Percentiles rank a stretch among this genome's conserved stretches.
Evolutionary conservation across 352 stramenopile genomes (phyloP).

Genomic region (Pythium graminicola): DNA sequence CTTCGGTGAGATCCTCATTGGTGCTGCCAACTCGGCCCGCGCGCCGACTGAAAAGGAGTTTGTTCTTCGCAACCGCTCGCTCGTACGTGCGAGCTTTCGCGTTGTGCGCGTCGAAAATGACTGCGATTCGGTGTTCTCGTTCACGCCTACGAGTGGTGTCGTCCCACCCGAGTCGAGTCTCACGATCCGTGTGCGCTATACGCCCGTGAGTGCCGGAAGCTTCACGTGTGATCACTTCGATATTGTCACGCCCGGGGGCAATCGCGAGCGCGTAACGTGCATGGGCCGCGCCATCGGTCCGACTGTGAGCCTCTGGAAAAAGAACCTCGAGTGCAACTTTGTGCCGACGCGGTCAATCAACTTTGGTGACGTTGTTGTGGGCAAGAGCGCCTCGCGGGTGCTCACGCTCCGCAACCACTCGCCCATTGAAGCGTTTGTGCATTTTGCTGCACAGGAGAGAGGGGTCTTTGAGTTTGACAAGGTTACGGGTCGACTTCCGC

Average conservation of each 20-base stretch:
- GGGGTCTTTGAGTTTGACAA: slow-evolving; percentile 86
- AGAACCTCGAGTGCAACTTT: slow-evolving; percentile 68
- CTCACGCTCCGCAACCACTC: slow-evolving; percentile 83
- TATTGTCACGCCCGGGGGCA: slow-evolving; percentile 84
- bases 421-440: slow-evolving; percentile 59
- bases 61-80: slow-evolving; percentile 84
- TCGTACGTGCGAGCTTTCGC: slow-evolving; percentile 82
- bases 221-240: slow-evolving; percentile 91
- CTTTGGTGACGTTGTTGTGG: slow-evolving; percentile 84
- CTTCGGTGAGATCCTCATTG: slow-evolving; percentile 82
- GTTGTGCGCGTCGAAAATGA: slow-evolving; percentile 76
- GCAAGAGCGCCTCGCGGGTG: slow-evolving; percentile 47
- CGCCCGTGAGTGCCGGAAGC: slow-evolving; percentile 68
- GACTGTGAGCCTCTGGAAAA: slow-evolving; percentile 71
- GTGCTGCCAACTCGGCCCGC: slow-evolving; percentile 31
- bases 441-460: slow-evolving; percentile 63
- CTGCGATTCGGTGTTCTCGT: slow-evolving; percentile 80
- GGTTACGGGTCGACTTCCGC: slow-evolving; percentile 69
- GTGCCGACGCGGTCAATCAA: slow-evolving; percentile 75
- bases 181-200: slow-evolving; percentile 72
- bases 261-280: slow-evolving; percentile 69
- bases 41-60: slow-evolving; percentile 72
- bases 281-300: slow-evolving; percentile 59
- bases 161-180: slow-evolving; percentile 68
- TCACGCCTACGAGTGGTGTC: slow-evolving; percentile 59